Evolutionary conservation across 1,139 yeast genomes (phyloP).

Genomic region (Diutina catenulata): DNA sequence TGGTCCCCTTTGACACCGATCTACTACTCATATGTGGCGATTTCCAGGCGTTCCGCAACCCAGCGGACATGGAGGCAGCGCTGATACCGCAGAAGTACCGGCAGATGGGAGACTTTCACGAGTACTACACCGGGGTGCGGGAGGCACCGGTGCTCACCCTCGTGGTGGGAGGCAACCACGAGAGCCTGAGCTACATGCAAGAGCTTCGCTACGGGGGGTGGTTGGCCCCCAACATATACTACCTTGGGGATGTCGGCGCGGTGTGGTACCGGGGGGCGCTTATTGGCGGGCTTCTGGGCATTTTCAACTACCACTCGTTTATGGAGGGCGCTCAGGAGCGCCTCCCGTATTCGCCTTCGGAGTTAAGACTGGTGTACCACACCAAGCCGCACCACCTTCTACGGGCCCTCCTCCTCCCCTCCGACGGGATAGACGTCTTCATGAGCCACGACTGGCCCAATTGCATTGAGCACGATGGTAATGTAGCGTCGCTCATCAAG

Average conservation of each 20-base stretch:
- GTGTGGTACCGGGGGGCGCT: conserved; percentile 64
- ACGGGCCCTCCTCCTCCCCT: conserved; percentile 30
- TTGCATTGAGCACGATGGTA: conserved; percentile 60
- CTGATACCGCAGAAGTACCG: conserved; percentile 46
- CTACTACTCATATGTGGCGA: conserved; percentile 83
- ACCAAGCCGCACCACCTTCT: conserved; percentile 52
- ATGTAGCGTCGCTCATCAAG: conserved; percentile 32
- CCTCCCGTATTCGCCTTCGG: conserved; percentile 35
- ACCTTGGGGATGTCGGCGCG: conserved; percentile 68
- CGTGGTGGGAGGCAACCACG: conserved; percentile 94
- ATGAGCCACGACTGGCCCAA: conserved; percentile 95
- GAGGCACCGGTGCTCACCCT: conserved; percentile 69
- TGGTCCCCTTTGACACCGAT: conserved; percentile 31
- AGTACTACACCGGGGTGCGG: conserved; percentile 50
- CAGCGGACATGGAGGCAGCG: conserved; percentile 53
- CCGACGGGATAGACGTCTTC: conserved; percentile 33
- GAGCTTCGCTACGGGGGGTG: conserved; percentile 85
- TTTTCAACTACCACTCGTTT: conserved; percentile 41
- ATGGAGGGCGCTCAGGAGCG: conserved; percentile 17
- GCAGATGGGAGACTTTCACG: conserved; percentile 64
- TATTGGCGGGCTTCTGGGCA: conserved; percentile 80
- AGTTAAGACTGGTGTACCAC: conserved; percentile 61
- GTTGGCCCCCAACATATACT: conserved; percentile 88
- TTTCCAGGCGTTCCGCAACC: conserved; percentile 57
- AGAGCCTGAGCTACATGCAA: conserved; percentile 65